phyloP scores from a whole-genome alignment of 768 basidiomycete genomes.

The Xerocomus potaroensis region DNA sequence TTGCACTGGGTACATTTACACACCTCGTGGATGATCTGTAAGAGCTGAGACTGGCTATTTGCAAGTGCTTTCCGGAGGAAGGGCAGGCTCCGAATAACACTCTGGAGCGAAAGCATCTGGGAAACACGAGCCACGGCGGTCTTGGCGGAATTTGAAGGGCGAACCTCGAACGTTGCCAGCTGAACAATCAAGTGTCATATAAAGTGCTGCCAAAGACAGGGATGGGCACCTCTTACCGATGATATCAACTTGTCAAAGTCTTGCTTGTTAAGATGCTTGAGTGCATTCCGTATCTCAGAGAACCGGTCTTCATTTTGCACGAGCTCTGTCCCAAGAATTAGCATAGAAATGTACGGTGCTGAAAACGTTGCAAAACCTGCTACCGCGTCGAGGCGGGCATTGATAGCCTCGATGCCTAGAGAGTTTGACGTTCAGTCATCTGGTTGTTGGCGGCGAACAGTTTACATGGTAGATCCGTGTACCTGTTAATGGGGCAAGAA shows the following conservation, averaged over 20 bases:
- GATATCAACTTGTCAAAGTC: constrained; percentile 88
- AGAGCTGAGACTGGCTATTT: constrained; percentile 53
- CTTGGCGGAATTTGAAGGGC: constrained; percentile 50
- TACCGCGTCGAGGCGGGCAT: constrained; percentile 82
- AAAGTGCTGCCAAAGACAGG: neutral
- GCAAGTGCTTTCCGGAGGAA: constrained; percentile 57
- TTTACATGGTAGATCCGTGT: constrained; percentile 1
- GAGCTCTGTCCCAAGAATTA: constrained; percentile 48
- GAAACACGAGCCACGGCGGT: constrained; percentile 63
- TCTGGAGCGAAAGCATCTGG: constrained; percentile 78
- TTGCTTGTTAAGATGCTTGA: constrained; percentile 69
- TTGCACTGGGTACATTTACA: neutral
- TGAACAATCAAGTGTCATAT: constrained; percentile 27
- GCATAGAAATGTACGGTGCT: neutral
- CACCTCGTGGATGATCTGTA: constrained; percentile 61
- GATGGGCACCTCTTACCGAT: constrained; percentile 39
- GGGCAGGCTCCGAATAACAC: constrained; percentile 64
- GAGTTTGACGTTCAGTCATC: neutral
- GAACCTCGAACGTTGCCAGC: constrained; percentile 64
- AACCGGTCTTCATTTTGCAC: constrained; percentile 74
- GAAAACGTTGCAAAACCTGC: constrained; percentile 47
- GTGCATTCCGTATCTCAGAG: constrained; percentile 58
- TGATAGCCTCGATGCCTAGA: constrained; percentile 47
- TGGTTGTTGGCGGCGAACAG: neutral
- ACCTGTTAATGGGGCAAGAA: constrained; percentile 82